These are phyloP conservation scores for Phaffia australis DNA, from an alignment of 768 basidiomycete genomes.

Conservation along the genomic window DNA sequence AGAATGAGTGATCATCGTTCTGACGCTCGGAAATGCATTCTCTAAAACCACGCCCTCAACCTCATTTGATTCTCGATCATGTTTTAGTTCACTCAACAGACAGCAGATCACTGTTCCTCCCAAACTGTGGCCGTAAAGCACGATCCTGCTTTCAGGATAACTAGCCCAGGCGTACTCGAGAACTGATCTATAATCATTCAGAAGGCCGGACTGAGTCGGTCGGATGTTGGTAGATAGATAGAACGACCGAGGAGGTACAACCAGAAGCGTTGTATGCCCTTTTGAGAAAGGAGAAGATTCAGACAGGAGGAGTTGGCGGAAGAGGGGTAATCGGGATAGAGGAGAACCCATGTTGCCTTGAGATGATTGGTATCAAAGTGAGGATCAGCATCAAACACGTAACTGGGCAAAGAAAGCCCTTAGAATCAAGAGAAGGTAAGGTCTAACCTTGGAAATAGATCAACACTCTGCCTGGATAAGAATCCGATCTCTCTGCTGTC, in stretches of 20 bases:
- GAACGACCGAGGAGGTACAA: slow-evolving; percentile 46
- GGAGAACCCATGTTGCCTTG: slow-evolving; percentile 49
- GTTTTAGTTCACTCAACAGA: slow-evolving; percentile 35
- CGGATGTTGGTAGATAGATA: slow-evolving; percentile 43
- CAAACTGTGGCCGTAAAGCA: slow-evolving; percentile 47
- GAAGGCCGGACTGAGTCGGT: slow-evolving; percentile 41
- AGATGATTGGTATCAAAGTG: too few relatives aligned
- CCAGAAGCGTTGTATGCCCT: slow-evolving; percentile 34
- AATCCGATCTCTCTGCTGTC: not conserved
- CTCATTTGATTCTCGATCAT: not conserved
- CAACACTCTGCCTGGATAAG: slow-evolving; percentile 31
- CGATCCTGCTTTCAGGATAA: slow-evolving; percentile 38
- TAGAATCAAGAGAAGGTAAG: not conserved
- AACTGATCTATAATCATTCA: slow-evolving; percentile 41
- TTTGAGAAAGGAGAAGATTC: slow-evolving; percentile 10
- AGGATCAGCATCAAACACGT: not conserved
- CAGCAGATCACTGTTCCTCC: slow-evolving; percentile 44
- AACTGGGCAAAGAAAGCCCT: not conserved
- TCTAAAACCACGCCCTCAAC: slow-evolving; percentile 44
- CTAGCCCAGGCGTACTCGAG: slow-evolving; percentile 36
- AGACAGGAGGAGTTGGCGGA: slow-evolving; percentile 34
- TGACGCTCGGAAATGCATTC: slow-evolving; percentile 46
- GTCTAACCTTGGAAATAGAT: slow-evolving; percentile 40
- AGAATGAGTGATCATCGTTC: slow-evolving; percentile 41
- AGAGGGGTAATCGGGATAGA: slow-evolving; percentile 43